Evolutionary conservation across 2,329 filamentous ascomycete species (phyloP).

Genomic region (Aspergillus bombycis): DNA sequence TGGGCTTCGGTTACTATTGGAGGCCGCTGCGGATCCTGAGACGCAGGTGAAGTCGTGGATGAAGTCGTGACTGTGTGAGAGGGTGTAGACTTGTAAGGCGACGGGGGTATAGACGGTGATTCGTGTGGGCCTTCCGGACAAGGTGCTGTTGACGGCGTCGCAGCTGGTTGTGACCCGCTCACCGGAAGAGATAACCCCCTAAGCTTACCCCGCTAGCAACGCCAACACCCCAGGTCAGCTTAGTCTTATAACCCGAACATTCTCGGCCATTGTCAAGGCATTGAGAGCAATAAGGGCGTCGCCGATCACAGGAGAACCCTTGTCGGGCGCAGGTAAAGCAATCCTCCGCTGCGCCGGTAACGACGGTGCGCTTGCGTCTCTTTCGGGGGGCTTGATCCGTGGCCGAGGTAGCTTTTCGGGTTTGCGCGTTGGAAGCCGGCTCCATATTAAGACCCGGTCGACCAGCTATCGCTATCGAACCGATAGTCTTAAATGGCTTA

Average conservation of each 20-base stretch:
- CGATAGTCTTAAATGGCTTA: background rate
- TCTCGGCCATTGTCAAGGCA: conserved; percentile 90
- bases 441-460: conserved; percentile 22
- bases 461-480: conserved; percentile 13
- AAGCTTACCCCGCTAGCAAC: conserved; percentile 94
- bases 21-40: background rate
- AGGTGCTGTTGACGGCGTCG: conserved; percentile 16
- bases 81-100: background rate
- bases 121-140: conserved; percentile 3
- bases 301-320: conserved; percentile 82
- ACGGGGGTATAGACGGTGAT: background rate
- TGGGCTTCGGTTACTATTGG: background rate
- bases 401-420: conserved; percentile 27
- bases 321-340: conserved; percentile 92
- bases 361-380: conserved; percentile 83
- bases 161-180: conserved; percentile 49
- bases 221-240: conserved; percentile 93
- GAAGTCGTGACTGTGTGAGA: background rate
- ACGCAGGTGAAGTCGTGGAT: background rate
- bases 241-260: conserved; percentile 95
- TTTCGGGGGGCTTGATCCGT: conserved; percentile 52
- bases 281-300: conserved; percentile 91
- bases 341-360: conserved; percentile 87
- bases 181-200: conserved; percentile 79
- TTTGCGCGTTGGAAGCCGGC: conserved; percentile 27